phyloP scores from a whole-genome alignment of 106 monocot genomes.

The Hemerocallis citrina region DNA sequence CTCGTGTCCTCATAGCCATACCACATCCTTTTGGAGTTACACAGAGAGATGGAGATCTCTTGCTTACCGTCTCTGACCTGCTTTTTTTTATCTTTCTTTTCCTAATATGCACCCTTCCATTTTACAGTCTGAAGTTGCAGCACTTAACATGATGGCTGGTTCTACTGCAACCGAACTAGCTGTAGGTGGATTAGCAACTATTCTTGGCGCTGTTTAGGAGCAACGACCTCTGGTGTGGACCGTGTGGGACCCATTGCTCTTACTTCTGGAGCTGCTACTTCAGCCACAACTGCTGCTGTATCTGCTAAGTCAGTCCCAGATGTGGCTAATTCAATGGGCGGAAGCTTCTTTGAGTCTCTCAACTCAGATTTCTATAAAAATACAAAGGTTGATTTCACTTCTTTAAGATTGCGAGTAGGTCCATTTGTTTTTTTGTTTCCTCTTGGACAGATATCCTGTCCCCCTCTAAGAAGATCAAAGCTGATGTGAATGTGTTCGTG shows the following conservation, averaged over 20 bases:
- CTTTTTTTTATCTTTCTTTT: neutral
- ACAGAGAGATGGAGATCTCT: no score
- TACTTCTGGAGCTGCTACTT: constrained; percentile 12
- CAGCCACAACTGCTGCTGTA: constrained; percentile 4
- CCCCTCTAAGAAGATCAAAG: no score
- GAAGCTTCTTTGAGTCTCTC: constrained; percentile 77
- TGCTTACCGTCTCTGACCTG: neutral
- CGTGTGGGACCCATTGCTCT: constrained; percentile 14
- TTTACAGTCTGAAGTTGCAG: constrained; percentile 62
- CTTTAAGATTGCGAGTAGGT: no score
- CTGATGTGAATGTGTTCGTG: no score
- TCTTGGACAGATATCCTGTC: no score
- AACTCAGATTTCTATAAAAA: constrained; percentile 86
- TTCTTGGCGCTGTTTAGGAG: constrained; percentile 31
- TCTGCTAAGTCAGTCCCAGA: constrained; percentile 29
- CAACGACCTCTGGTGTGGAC: constrained; percentile 16
- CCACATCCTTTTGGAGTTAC: no score
- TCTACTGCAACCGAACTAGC: constrained; percentile 21
- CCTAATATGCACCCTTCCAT: neutral
- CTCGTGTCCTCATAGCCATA: no score
- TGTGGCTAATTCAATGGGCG: constrained; percentile 37
- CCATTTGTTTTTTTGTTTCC: no score
- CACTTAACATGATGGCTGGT: constrained; percentile 26
- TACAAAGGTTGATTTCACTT: constrained; percentile 47
- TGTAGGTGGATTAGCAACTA: constrained; percentile 21